Evolutionary conservation across 2,329 filamentous ascomycete genomes (phyloP).

Genomic region (Aureobasidium musti): DNA sequence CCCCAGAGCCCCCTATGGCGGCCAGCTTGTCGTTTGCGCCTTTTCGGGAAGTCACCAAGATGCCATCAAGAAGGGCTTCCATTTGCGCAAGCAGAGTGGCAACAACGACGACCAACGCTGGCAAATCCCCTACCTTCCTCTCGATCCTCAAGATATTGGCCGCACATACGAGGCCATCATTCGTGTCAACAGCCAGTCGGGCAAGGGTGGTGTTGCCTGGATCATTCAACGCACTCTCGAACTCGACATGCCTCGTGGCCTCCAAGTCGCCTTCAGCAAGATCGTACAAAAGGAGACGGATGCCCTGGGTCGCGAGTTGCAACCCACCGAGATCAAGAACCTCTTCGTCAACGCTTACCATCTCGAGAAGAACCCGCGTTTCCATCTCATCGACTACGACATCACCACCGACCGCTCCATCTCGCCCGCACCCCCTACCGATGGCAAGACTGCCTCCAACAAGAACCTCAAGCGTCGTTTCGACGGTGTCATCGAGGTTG

Average conservation of each 20-base stretch:
- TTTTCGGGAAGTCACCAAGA: slow-evolving; percentile 94
- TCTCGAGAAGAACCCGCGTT: slow-evolving; percentile 78
- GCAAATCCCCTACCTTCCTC: slow-evolving; percentile 87
- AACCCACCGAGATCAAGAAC: slow-evolving; percentile 77
- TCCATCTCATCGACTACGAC: slow-evolving; percentile 86
- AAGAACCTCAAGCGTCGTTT: slow-evolving; percentile 80
- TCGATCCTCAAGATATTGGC: slow-evolving; percentile 91
- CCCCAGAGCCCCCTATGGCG: slow-evolving; percentile 85
- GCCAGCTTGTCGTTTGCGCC: slow-evolving; percentile 85
- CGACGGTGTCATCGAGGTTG: slow-evolving; percentile 79
- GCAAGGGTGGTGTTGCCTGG: slow-evolving; percentile 93
- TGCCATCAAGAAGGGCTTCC: slow-evolving; percentile 89
- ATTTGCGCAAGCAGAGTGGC: slow-evolving; percentile 64
- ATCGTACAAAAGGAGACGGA: slow-evolving; percentile 84
- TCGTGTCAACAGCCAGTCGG: slow-evolving; percentile 93
- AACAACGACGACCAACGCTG: slow-evolving; percentile 67
- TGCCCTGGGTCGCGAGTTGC: slow-evolving; percentile 76
- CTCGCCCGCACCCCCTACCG: slow-evolving; percentile 68
- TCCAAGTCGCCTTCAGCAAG: slow-evolving; percentile 88
- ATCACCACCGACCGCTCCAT: slow-evolving; percentile 80
- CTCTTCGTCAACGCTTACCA: slow-evolving; percentile 91
- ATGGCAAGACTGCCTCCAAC: slow-evolving; percentile 73
- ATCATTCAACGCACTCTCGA: slow-evolving; percentile 86
- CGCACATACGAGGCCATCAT: slow-evolving; percentile 98
- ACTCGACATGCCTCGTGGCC: slow-evolving; percentile 86